Percentiles rank a stretch among this genome's conserved stretches.
phyloP scores from a whole-genome alignment of 2,329 filamentous ascomycete genomes.

The Akanthomyces uredinophilus region DNA sequence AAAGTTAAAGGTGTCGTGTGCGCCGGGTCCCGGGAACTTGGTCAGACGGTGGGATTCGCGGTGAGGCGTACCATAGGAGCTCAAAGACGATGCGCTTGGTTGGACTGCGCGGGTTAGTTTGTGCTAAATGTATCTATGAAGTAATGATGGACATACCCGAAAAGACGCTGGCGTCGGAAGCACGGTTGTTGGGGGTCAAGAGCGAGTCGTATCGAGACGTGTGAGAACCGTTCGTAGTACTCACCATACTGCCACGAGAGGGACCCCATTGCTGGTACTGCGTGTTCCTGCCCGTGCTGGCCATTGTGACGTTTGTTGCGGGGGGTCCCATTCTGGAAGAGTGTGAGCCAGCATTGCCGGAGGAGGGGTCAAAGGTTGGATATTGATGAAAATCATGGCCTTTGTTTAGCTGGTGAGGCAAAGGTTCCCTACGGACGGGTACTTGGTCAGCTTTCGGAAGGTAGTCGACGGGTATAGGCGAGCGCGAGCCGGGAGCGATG shows the following conservation, averaged over 20 bases:
- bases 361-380: constrained; percentile 60
- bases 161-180: constrained; percentile 52
- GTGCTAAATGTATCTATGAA: constrained; percentile 26
- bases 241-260: constrained; percentile 49
- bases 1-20: constrained; percentile 53
- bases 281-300: constrained; percentile 63
- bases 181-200: constrained; percentile 54
- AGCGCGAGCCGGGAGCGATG: constrained; percentile 58
- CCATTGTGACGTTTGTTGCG: constrained; percentile 63
- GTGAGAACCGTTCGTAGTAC: constrained; percentile 44
- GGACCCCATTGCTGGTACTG: constrained; percentile 74
- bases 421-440: constrained; percentile 61
- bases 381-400: constrained; percentile 85
- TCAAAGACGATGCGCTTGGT: constrained; percentile 52
- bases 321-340: constrained; percentile 48
- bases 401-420: constrained; percentile 81
- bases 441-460: constrained; percentile 62
- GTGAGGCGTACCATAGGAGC: constrained; percentile 45
- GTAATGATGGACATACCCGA: constrained; percentile 43
- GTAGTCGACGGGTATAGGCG: constrained; percentile 68
- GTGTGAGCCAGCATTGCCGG: constrained; percentile 44
- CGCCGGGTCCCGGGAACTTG: constrained; percentile 40
- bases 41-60: constrained; percentile 54
- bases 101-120: constrained; percentile 36
- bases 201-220: constrained; percentile 62